Conservation (phyloP, 306 rosid species). For the Aeschynomene evenia region DNA sequence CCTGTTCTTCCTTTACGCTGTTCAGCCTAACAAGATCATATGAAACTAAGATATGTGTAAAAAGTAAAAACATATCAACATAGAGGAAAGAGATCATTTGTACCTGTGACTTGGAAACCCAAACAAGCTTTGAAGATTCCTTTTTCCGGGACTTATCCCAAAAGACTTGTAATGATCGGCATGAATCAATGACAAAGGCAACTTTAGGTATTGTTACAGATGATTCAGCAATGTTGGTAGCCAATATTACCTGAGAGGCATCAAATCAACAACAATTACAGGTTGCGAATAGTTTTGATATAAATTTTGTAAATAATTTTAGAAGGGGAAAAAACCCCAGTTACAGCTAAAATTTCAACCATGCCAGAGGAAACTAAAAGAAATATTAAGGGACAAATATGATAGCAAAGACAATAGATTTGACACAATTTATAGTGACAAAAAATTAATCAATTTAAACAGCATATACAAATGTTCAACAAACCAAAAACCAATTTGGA, state of each 20-base stretch:
- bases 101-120: constrained; percentile 97
- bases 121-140: constrained; percentile 63
- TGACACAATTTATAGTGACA: constrained; percentile 6
- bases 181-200: constrained; percentile 88
- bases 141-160: constrained; percentile 61
- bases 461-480: constrained; percentile 10
- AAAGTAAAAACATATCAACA: constrained; percentile 8
- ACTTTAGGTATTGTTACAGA: constrained; percentile 93
- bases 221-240: constrained; percentile 92
- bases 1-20: constrained; percentile 96
- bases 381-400: constrained; percentile 16
- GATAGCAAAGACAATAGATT: not conserved
- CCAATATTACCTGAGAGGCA: constrained; percentile 70
- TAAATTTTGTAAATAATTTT: not conserved
- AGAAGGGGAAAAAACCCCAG: not conserved
- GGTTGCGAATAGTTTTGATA: not conserved
- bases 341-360: not conserved
- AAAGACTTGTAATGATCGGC: constrained; percentile 80
- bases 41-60: constrained; percentile 26
- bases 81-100: constrained; percentile 21
- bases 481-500: not conserved
- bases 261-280: constrained; percentile 16
- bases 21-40: constrained; percentile 60
- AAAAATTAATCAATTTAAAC: not conserved
- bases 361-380: not conserved